Percentiles rank a stretch among this genome's conserved stretches.
Evolutionary conservation across 768 basidiomycete species (phyloP).

Genomic region (Boletus tomentosulus): DNA sequence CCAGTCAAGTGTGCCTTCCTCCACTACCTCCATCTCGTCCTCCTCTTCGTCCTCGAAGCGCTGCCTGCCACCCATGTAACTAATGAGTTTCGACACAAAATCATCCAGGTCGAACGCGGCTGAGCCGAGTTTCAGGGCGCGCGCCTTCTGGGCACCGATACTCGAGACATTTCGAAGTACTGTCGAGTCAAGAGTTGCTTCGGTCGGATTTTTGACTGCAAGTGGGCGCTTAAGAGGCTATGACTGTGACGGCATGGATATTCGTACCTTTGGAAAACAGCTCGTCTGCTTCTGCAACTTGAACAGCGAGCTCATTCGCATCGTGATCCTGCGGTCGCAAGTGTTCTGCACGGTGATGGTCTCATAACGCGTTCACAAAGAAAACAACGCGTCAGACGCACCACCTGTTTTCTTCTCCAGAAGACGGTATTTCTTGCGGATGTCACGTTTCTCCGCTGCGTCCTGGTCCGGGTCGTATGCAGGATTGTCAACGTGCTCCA

Average conservation of each 20-base stretch:
- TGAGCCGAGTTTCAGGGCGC: constrained; percentile 81
- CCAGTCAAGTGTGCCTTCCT: constrained; percentile 66
- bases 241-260: neutral
- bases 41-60: constrained; percentile 45
- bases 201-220: constrained; percentile 73
- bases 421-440: constrained; percentile 70
- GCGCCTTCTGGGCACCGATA: constrained; percentile 83
- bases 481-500: constrained; percentile 30
- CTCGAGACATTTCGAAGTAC: constrained; percentile 74
- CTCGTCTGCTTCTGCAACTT: constrained; percentile 54
- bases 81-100: constrained; percentile 71
- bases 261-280: constrained; percentile 60
- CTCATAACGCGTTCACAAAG: neutral
- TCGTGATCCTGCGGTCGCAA: constrained; percentile 53
- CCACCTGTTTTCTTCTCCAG: constrained; percentile 64
- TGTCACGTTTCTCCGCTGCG: constrained; percentile 69
- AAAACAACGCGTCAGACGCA: constrained; percentile 25
- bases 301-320: constrained; percentile 51
- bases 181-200: constrained; percentile 86
- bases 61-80: constrained; percentile 70
- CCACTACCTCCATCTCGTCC: constrained; percentile 51
- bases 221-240: neutral
- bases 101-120: constrained; percentile 92
- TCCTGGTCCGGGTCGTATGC: constrained; percentile 84
- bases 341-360: constrained; percentile 32